phyloP scores from a whole-genome alignment of 768 basidiomycete species.

The Omphalotus guepiniiformis region DNA sequence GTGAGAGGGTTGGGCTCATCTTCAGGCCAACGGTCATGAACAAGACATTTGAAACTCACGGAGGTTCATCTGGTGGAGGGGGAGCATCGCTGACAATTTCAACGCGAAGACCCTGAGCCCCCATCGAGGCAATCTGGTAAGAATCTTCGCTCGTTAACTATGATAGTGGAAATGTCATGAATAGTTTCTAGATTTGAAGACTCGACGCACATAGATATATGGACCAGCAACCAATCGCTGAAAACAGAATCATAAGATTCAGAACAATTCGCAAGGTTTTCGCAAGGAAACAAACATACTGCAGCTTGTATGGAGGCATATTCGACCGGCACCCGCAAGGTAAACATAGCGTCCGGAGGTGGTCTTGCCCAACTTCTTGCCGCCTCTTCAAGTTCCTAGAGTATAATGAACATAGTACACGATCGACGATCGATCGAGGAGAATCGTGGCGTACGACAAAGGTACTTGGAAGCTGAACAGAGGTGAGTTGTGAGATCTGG shows the following conservation, averaged over 20 bases:
- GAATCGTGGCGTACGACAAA: constrained; percentile 46
- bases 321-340: constrained; percentile 80
- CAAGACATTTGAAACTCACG: constrained; percentile 48
- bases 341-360: constrained; percentile 72
- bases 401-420: constrained; percentile 3
- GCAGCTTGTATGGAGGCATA: constrained; percentile 82
- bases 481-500: constrained; percentile 12
- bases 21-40: not conserved
- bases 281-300: constrained; percentile 38
- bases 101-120: constrained; percentile 76
- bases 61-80: constrained; percentile 79
- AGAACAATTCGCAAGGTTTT: constrained; percentile 9
- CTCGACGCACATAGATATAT: constrained; percentile 69
- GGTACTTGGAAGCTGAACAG: constrained; percentile 57
- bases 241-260: constrained; percentile 18
- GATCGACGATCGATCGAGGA: not conserved
- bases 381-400: constrained; percentile 73
- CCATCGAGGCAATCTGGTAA: constrained; percentile 83
- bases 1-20: constrained; percentile 1
- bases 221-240: constrained; percentile 78
- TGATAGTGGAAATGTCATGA: constrained; percentile 12
- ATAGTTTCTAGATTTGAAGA: constrained; percentile 9
- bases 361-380: constrained; percentile 87
- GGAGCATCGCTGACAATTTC: constrained; percentile 85
- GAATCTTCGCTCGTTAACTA: constrained; percentile 86